These are phyloP conservation scores for Adenanthera pavonina DNA, from an alignment of 306 rosid species.

Conservation along the genomic window DNA sequence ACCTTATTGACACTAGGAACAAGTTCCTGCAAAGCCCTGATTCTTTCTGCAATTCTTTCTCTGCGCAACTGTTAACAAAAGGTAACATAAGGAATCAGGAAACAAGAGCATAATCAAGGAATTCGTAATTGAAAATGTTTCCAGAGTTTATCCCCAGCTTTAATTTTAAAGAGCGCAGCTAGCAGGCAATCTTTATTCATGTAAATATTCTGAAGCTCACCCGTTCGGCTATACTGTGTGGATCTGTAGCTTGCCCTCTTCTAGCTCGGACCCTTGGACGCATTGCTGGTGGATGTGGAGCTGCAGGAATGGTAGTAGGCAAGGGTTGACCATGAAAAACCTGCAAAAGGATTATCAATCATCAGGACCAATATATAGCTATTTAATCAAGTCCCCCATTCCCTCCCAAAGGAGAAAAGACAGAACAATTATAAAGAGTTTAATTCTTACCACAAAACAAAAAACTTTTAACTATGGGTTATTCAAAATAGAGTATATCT, in stretches of 20 bases:
- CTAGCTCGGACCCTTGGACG: constrained; percentile 98
- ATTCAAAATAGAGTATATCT: constrained; percentile 13
- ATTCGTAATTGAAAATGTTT: not conserved
- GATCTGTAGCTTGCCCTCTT: constrained; percentile 99
- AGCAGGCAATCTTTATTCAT: constrained; percentile 16
- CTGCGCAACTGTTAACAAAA: constrained; percentile 80
- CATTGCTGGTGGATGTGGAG: constrained; percentile 93
- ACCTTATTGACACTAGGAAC: constrained; percentile 98
- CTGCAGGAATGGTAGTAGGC: constrained; percentile 59
- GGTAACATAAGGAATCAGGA: constrained; percentile 13
- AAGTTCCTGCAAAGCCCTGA: constrained; percentile 92
- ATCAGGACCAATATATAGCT: constrained; percentile 17
- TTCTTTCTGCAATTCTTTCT: constrained; percentile 98
- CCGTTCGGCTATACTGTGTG: constrained; percentile 99
- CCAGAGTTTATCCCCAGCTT: constrained; percentile 13
- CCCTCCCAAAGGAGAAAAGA: constrained; percentile 4
- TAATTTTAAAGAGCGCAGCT: constrained; percentile 17
- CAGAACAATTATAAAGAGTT: not conserved
- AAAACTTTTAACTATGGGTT: constrained; percentile 16
- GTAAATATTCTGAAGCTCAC: constrained; percentile 54
- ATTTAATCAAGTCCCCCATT: constrained; percentile 9
- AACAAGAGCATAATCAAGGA: constrained; percentile 14
- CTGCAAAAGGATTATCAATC: constrained; percentile 49
- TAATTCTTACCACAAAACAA: constrained; percentile 1
- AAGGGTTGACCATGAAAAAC: constrained; percentile 87